These are phyloP conservation scores for Osmanthus fragrans DNA, from an alignment of 257 asterid genomes.

Conservation along the genomic window DNA sequence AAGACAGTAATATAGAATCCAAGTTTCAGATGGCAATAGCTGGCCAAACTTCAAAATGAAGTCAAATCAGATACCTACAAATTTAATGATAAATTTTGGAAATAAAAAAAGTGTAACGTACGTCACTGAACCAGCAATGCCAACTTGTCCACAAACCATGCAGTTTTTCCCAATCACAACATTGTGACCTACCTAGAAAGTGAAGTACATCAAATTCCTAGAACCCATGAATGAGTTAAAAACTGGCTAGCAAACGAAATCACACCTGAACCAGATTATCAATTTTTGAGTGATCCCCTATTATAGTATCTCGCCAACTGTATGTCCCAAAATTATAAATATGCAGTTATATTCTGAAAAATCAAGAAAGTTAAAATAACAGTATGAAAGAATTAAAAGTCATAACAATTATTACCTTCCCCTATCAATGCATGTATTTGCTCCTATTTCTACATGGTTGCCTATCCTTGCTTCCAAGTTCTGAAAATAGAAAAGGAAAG, in stretches of 20 bases:
- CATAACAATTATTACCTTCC: slow-evolving; percentile 64
- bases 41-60: slow-evolving; percentile 17
- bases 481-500: slow-evolving; percentile 35
- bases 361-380: neutral
- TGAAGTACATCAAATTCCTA: slow-evolving; percentile 19
- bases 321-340: slow-evolving; percentile 19
- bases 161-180: slow-evolving; percentile 71
- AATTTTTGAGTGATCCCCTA: slow-evolving; percentile 87
- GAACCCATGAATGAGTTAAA: slow-evolving; percentile 11
- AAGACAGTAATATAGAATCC: slow-evolving; percentile 1
- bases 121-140: slow-evolving; percentile 92
- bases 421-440: slow-evolving; percentile 88
- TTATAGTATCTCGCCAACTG: slow-evolving; percentile 90
- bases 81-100: neutral
- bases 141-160: slow-evolving; percentile 90
- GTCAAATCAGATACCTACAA: slow-evolving; percentile 10
- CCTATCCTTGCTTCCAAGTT: slow-evolving; percentile 69
- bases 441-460: slow-evolving; percentile 84
- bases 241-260: slow-evolving; percentile 12
- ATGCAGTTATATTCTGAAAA: neutral
- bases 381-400: slow-evolving; percentile 12
- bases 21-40: slow-evolving; percentile 22
- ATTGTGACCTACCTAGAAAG: slow-evolving; percentile 85
- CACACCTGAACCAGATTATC: slow-evolving; percentile 94
- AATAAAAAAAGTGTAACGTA: slow-evolving; percentile 27